Evolutionary conservation across 768 basidiomycete species (phyloP).

Genomic region (Agaricus sinodeliciosus): DNA sequence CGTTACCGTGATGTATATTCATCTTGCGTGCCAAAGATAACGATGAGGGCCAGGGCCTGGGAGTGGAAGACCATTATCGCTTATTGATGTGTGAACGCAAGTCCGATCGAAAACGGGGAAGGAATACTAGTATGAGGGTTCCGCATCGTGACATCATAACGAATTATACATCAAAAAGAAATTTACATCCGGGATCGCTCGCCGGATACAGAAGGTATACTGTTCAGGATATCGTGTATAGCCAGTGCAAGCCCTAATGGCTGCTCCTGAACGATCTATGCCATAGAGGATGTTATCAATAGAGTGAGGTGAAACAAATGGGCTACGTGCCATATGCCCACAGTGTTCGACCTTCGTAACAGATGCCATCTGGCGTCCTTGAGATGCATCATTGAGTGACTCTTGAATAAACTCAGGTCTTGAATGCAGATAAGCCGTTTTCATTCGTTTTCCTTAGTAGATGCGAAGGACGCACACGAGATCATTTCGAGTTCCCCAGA

Average conservation of each 20-base stretch:
- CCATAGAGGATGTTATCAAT: background rate
- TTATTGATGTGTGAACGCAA: no score
- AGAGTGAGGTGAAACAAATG: background rate
- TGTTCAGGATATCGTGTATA: conserved; percentile 28
- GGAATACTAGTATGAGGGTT: no score
- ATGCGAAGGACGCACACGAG: conserved; percentile 29
- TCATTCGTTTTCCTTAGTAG: background rate
- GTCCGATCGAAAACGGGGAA: no score
- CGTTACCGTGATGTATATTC: no score
- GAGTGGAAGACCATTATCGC: no score
- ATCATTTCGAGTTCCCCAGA: conserved; percentile 41
- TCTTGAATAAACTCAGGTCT: conserved; percentile 41
- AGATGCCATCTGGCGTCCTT: conserved; percentile 35
- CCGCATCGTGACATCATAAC: no score
- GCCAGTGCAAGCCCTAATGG: conserved; percentile 31
- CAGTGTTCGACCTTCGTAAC: conserved; percentile 34
- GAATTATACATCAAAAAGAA: background rate
- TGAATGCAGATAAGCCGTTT: background rate
- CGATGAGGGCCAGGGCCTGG: no score
- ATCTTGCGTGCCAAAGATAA: no score
- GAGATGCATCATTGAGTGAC: conserved; percentile 30
- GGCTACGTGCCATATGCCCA: conserved; percentile 40
- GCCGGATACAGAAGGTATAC: conserved; percentile 11
- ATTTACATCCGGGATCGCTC: conserved; percentile 17
- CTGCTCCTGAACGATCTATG: conserved; percentile 38